Base-by-base conservation (phyloP, 2,329 filamentous ascomycete species). In the Phialocephala subalpina region DNA sequence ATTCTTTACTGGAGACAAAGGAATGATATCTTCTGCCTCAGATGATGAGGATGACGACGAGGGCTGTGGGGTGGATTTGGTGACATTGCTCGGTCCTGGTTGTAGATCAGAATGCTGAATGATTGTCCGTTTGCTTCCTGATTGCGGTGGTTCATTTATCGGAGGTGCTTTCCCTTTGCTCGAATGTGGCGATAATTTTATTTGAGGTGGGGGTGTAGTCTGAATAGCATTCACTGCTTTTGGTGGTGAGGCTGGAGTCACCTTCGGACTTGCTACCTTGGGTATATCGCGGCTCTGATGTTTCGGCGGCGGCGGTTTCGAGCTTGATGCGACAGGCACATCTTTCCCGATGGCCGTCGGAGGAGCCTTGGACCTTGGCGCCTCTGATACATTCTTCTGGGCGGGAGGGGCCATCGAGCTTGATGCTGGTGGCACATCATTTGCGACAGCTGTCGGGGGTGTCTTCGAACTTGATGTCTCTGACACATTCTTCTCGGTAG, bases 11-110 rank as follows among this genome's bases (percentile, higher is more conserved):
- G 49, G 49, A 29, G 49, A 53, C 25, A 53, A 27, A 27, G 52
- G 18, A 14, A 36, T 16, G 12, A 57, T 49, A 14, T 60, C 49
- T 40, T 60, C 57, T 11, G 27, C 25, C 11, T 60, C 58, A 7
- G 40, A 57, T 18, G 45, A 6, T 49, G 47, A 57, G 7, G 40
- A 36, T 25, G 45, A 14, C 25, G 35, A 11, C 8, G 49, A 47
- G 8, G 52, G 18, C 42, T 47, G 8, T 33, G 27, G 38, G 27
- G 45, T 25, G 16, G 52, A 36, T n/a, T 25, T 22, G 4, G 52
- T n/a, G 38, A 3, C 4, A 35, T 20, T 4, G 40, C 22, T 36
- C 11, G 22, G 49, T 27, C 14, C 49, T 16, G 25, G 14, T 7
- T 29, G 6, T 2, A 33, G 18, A 11, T 33, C 27, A 27, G 27